A percentile compares a stretch with the other conserved stretches of the same genome.
Evolutionary conservation across 2,329 filamentous ascomycete species (phyloP).

Genomic region (Pyrenophora seminiperda): DNA sequence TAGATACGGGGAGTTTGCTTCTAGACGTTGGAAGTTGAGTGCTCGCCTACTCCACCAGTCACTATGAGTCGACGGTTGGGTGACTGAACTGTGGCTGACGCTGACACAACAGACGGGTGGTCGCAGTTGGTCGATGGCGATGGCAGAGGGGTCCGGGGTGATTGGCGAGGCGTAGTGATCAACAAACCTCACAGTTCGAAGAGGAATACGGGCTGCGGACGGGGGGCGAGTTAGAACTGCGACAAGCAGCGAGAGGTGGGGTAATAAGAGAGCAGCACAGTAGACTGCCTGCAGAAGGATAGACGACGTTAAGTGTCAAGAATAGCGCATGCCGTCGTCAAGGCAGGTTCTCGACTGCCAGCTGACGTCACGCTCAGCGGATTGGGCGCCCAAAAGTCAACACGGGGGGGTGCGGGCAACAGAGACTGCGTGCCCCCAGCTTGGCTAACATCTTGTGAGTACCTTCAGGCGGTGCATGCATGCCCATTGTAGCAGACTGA

Average conservation of each 20-base stretch:
- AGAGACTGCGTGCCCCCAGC: background rate
- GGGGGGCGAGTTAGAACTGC: constrained; percentile 3
- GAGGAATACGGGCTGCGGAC: constrained; percentile 10
- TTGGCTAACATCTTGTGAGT: constrained; percentile 5
- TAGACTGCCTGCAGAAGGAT: constrained; percentile 8
- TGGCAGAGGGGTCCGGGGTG: constrained; percentile 10
- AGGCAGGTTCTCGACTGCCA: constrained; percentile 14
- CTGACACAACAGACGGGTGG: constrained; percentile 20
- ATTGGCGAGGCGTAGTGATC: constrained; percentile 24
- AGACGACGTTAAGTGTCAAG: constrained; percentile 21
- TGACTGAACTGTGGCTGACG: constrained; percentile 17
- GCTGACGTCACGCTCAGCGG: constrained; percentile 14
- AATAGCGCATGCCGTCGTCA: constrained; percentile 17
- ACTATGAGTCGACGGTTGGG: constrained; percentile 10
- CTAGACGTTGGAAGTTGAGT: constrained; percentile 8
- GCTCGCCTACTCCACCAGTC: constrained; percentile 25
- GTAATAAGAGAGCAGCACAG: constrained; percentile 19
- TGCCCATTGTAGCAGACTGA: too few species aligned
- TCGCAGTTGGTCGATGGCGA: constrained; percentile 27
- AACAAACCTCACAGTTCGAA: constrained; percentile 13
- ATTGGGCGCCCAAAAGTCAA: background rate
- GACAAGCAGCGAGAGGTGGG: constrained; percentile 7
- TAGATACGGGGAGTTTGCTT: background rate
- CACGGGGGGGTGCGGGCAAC: background rate
- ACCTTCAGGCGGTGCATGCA: constrained; percentile 4